A percentile compares a stretch with the other conserved stretches of the same genome.
Evolutionary conservation across 805 yeast species (phyloP).

Genomic region (Ogataea thermomethanolica): DNA sequence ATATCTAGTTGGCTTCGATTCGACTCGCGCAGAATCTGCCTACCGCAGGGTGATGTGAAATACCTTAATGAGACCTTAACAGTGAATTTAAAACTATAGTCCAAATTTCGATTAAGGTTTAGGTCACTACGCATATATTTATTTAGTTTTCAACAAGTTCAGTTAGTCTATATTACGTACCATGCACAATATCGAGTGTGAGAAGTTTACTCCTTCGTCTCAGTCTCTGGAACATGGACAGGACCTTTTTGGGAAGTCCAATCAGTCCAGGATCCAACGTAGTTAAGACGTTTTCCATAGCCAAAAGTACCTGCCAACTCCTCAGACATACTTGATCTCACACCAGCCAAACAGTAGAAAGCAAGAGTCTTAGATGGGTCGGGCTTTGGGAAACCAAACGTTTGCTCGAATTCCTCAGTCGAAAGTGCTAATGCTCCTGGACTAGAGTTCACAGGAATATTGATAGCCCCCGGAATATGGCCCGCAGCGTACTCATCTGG

Average conservation of each 20-base stretch:
- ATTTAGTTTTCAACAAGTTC: too few species aligned
- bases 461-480: constrained; percentile 78
- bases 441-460: constrained; percentile 83
- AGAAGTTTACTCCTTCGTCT: constrained; percentile 5
- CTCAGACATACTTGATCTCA: constrained; percentile 86
- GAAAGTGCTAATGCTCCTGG: constrained; percentile 88
- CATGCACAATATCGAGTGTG: too few species aligned
- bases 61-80: constrained; percentile 15
- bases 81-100: not conserved
- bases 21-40: constrained; percentile 5
- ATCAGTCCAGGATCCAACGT: constrained; percentile 82
- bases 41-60: constrained; percentile 16
- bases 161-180: too few species aligned
- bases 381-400: constrained; percentile 84
- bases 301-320: constrained; percentile 90
- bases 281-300: constrained; percentile 78
- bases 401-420: constrained; percentile 73
- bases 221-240: constrained; percentile 17
- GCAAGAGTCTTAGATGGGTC: constrained; percentile 63
- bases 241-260: constrained; percentile 55
- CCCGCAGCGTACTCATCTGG: constrained; percentile 74
- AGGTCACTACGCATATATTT: too few species aligned
- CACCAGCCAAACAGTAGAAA: constrained; percentile 91
- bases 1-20: constrained; percentile 21
- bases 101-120: too few species aligned